Evolutionary conservation across 331 rosid species (phyloP).

Genomic region (Quercus tomentella): DNA sequence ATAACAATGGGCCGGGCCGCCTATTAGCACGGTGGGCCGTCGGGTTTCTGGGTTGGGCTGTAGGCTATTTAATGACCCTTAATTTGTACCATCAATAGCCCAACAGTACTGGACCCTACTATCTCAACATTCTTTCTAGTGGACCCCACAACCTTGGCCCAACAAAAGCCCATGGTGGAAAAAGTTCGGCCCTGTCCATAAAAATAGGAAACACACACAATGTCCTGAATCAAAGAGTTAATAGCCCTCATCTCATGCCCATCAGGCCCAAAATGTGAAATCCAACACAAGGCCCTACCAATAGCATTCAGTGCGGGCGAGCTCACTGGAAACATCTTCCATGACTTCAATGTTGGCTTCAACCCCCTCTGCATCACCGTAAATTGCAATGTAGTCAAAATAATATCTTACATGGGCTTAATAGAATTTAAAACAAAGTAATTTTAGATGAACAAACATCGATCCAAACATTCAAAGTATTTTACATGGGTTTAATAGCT

Average conservation of each 20-base stretch:
- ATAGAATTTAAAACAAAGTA: no score
- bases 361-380: slow-evolving; percentile 38
- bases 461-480: no score
- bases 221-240: slow-evolving; percentile 17
- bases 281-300: slow-evolving; percentile 15
- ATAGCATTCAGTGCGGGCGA: slow-evolving; percentile 21
- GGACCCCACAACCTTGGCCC: background rate
- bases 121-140: slow-evolving; percentile 5
- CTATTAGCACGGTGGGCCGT: no score
- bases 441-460: no score
- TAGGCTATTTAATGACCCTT: no score
- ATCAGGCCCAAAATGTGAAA: slow-evolving; percentile 2
- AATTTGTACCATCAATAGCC: slow-evolving; percentile 21
- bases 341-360: slow-evolving; percentile 36
- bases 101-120: slow-evolving; percentile 25
- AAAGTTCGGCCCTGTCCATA: slow-evolving; percentile 31
- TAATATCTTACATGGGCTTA: no score
- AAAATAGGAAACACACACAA: slow-evolving; percentile 12
- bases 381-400: background rate
- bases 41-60: no score
- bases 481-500: no score
- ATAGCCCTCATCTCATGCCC: slow-evolving; percentile 7
- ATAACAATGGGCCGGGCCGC: no score
- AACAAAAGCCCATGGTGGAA: background rate
- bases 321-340: slow-evolving; percentile 7